phyloP scores from a whole-genome alignment of 2,329 filamentous ascomycete genomes.

The Fusarium chlamydosporum region DNA sequence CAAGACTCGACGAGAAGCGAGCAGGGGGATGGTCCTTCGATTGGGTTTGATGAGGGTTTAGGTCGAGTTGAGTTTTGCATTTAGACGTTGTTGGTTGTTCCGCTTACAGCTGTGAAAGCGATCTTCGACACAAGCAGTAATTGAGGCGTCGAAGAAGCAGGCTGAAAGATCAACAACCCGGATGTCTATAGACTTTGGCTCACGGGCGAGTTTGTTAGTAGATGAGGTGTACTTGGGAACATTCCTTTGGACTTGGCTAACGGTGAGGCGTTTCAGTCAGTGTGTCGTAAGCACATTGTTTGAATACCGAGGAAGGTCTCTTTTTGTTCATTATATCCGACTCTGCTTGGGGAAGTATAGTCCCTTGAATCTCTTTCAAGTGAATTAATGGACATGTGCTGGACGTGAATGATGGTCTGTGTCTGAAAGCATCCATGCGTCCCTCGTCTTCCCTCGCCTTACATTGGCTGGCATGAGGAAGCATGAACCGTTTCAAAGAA shows the following conservation, averaged over 20 bases:
- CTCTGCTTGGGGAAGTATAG: neutral
- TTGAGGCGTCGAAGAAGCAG: conserved; percentile 44
- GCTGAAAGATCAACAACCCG: conserved; percentile 43
- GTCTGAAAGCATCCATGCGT: conserved; percentile 36
- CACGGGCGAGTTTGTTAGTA: conserved; percentile 2
- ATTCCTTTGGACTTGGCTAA: conserved; percentile 19
- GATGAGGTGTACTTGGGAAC: conserved; percentile 1
- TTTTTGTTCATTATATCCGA: neutral
- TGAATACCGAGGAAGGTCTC: neutral
- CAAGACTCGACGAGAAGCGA: conserved; percentile 17
- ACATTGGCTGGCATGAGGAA: conserved; percentile 34
- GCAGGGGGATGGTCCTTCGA: conserved; percentile 15
- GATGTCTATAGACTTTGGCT: conserved; percentile 22
- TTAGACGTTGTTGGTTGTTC: conserved; percentile 23
- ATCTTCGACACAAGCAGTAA: conserved; percentile 27
- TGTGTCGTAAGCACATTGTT: conserved; percentile 26
- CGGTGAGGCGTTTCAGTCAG: conserved; percentile 34
- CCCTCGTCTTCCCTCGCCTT: conserved; percentile 26
- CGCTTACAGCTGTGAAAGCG: conserved; percentile 23
- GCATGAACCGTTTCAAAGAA: conserved; percentile 42
- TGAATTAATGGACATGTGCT: conserved; percentile 4
- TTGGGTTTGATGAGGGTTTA: conserved; percentile 9
- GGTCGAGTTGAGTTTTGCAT: conserved; percentile 8
- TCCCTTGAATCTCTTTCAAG: no score
- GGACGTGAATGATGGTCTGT: conserved; percentile 5